These are phyloP conservation scores for Salvia sclarea DNA, from an alignment of 305 asterid species.

Conservation along the genomic window DNA sequence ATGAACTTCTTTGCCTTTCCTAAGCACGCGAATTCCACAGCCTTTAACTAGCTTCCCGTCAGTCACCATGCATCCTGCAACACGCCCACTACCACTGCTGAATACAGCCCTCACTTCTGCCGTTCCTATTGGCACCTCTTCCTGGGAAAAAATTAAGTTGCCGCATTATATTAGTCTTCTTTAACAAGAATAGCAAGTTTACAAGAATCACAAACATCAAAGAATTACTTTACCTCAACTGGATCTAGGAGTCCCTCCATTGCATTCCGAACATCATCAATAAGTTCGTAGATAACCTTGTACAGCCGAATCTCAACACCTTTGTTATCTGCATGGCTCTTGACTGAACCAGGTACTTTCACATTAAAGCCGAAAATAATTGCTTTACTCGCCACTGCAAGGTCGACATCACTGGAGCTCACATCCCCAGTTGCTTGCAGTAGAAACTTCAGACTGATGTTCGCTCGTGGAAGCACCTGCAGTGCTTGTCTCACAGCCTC, in stretches of 20 bases:
- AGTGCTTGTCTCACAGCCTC: constrained; percentile 95
- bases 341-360: constrained; percentile 76
- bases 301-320: constrained; percentile 79
- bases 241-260: constrained; percentile 97
- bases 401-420: constrained; percentile 85
- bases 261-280: constrained; percentile 87
- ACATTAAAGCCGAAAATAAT: constrained; percentile 91
- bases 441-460: constrained; percentile 89
- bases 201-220: constrained; percentile 3
- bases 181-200: background rate
- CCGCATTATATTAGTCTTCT: constrained; percentile 13
- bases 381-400: constrained; percentile 89
- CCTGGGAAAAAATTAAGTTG: constrained; percentile 46
- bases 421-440: constrained; percentile 95
- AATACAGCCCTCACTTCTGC: constrained; percentile 95
- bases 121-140: constrained; percentile 80
- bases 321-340: constrained; percentile 72
- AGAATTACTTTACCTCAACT: constrained; percentile 69
- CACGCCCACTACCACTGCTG: constrained; percentile 97
- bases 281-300: constrained; percentile 88
- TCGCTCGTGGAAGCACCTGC: constrained; percentile 88
- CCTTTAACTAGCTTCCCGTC: constrained; percentile 90
- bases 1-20: constrained; percentile 76
- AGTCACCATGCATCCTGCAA: constrained; percentile 96
- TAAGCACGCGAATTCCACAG: constrained; percentile 78